phyloP scores from a whole-genome alignment of 768 basidiomycete genomes.

The Kwoniella mangroviensis region DNA sequence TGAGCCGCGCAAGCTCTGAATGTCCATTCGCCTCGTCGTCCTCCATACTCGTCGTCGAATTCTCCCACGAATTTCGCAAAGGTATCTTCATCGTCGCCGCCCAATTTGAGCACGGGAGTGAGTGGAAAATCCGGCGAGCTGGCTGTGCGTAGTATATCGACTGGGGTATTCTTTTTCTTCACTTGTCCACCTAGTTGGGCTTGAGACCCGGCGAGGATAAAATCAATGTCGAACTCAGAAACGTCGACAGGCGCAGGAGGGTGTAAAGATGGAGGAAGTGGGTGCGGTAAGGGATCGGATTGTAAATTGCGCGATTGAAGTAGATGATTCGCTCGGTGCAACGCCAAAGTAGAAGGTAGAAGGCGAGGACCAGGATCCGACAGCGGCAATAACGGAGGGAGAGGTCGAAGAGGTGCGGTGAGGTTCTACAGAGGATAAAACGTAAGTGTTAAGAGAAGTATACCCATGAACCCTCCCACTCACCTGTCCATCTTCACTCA shows the following conservation, averaged over 20 bases:
- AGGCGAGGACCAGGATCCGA: constrained; percentile 57
- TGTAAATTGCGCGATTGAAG: constrained; percentile 52
- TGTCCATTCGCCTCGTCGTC: constrained; percentile 57
- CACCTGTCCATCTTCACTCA: constrained; percentile 7
- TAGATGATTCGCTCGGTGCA: constrained; percentile 56
- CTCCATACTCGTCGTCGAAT: constrained; percentile 58
- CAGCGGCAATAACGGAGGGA: constrained; percentile 54
- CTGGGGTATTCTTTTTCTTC: constrained; percentile 29
- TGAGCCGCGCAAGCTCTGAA: constrained; percentile 45
- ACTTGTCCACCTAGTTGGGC: constrained; percentile 46
- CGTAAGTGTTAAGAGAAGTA: background rate
- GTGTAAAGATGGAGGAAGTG: constrained; percentile 55
- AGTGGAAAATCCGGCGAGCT: constrained; percentile 14
- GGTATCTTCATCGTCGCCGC: constrained; percentile 55
- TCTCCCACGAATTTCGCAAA: constrained; percentile 59
- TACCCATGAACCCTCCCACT: background rate
- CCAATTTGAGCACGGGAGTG: constrained; percentile 47
- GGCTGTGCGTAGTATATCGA: constrained; percentile 19
- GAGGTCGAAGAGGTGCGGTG: constrained; percentile 37
- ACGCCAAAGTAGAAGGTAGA: constrained; percentile 53
- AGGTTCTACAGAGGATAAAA: constrained; percentile 4
- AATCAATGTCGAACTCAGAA: constrained; percentile 59
- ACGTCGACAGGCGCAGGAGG: constrained; percentile 56
- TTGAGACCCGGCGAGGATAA: constrained; percentile 57
- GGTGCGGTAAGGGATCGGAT: constrained; percentile 55